Base-by-base conservation (phyloP, 192 early-diverging fungal species). In the Geranomyces michiganensis region DNA sequence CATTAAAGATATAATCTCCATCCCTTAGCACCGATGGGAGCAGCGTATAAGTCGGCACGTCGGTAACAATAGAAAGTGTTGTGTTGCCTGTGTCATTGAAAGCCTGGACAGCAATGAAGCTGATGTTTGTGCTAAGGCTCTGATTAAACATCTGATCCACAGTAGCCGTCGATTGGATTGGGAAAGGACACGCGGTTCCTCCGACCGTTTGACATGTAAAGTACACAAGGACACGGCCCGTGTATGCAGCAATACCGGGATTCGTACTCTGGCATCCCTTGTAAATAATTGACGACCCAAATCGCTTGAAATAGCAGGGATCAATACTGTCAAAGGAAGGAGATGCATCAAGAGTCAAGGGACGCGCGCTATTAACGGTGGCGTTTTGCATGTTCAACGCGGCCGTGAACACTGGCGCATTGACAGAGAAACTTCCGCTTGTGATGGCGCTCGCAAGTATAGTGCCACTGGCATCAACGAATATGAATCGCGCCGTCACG, bases 231-330 rank as follows among this genome's bases (percentile, higher is more conserved):
- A 60, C 31, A 32, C 24, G 24, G 24, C 31, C 58, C 17, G 31
- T 60, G 58, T 60, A 31, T 7, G 58, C 9, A 19, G 58, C 8
- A 32, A 60, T 32, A 9, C 58, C 58, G 15, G 58, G 6, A 29
- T 60, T 60, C 27, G 17, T 32, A 8, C 17, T 32, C 31, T 60
- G 22, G 17, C 58, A 60, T 17, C 29, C 17, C 2, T 60, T 26
- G 58, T 60, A 60, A 7, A 29, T 29, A 17, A 17, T 60, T 17
- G 58, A 5, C 27, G 27, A 31, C 17, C 7, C 27, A 29, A 8
- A 60, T 19, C 31, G 24, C 22, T 26, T 32, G 31, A 60, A 60
- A 17, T 60, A 60, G 58, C 58, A 60, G 15, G 31, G 29, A 32
- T 60, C 26, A 29, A 60, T 26, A 29, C 58, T 32, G 26, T 60